Conservation (phyloP, 192 early-diverging fungal genomes). For the Geosiphon pyriformis region DNA sequence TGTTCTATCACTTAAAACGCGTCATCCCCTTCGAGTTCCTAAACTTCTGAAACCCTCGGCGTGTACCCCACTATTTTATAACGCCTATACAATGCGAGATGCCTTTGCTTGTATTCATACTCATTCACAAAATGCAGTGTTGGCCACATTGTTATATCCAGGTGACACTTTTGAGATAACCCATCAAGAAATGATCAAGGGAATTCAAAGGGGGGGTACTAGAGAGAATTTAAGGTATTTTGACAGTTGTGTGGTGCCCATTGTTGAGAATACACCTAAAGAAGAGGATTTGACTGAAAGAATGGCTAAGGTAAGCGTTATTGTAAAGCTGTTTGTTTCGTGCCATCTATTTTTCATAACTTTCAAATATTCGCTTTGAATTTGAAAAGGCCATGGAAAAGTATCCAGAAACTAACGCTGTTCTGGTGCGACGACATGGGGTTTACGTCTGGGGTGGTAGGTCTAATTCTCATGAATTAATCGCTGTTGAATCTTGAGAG, state of each 20-base stretch:
- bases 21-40: conserved; percentile 64
- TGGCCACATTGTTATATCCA: conserved; percentile 79
- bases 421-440: conserved; percentile 91
- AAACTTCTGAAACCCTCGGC: conserved; percentile 74
- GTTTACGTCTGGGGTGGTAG: conserved; percentile 97
- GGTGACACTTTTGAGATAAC: conserved; percentile 79
- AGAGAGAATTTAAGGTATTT: conserved; percentile 65
- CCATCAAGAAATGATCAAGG: conserved; percentile 99
- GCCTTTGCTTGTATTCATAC: conserved; percentile 95
- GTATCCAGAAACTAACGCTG: conserved; percentile 88
- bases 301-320: conserved; percentile 61
- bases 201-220: conserved; percentile 72
- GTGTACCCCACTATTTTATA: conserved; percentile 94
- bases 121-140: conserved; percentile 92
- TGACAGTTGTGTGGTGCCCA: conserved; percentile 84
- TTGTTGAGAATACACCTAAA: conserved; percentile 92
- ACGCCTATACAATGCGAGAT: conserved; percentile 77
- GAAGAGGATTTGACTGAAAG: conserved; percentile 86
- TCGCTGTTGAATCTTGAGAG: neutral
- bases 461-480: neutral
- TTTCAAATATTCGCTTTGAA: neutral
- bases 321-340: too few species aligned
- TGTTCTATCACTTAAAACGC: conserved; percentile 61
- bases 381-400: conserved; percentile 70
- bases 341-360: neutral